Evolutionary conservation across 305 asterid species (phyloP), one percentile per base, ranked within the genome.

Genomic region (Ruellia speciosa): DNA sequence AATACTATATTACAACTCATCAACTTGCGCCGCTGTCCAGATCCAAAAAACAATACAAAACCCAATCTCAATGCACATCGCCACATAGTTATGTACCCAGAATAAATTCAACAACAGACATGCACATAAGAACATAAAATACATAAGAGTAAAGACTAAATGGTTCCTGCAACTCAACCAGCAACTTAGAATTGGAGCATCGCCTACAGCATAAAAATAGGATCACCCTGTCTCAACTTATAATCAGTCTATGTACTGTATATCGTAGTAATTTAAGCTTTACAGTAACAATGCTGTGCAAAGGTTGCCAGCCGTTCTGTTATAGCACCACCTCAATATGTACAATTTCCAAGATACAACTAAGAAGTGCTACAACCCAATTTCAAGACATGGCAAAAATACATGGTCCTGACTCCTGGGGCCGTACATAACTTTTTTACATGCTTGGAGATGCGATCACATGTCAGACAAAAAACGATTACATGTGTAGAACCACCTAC

Each of bases 401-500:
- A 67, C 68, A 49, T 2, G 16, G 60, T 60, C 69, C 6, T 0
- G 14, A 49, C 4, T 24, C 31, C 31, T 6, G 41, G 66, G 58
- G 12, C 47, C 35, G 51, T 65, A 65, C 71, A 57, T 61, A 16
- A 62, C 49, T 58, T 58, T 58, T 58, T 70, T 75, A 75, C 80
- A 75, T 59, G 60, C 53, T 60, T 28, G 57, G 28, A 54, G 66
- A 67, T 7, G 51, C 37, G 53, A 54, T 62, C 60, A 52, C 59
- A 46, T 64, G 49, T 35, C 17, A 59, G 41, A 68, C 31, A 16
- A 65, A 54, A 65, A 18, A 8, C 2, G 15, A 68, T 66, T 77
- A 77, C 79, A 77, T 41, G 41, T 35, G 28, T 24, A 31, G 43
- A 53, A 64, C 70, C 64, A 64, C 70, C 64, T 73, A 73, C 54